These are phyloP conservation scores for Posidonia oceanica DNA, from an alignment of 116 monocot species.

Conservation along the genomic window DNA sequence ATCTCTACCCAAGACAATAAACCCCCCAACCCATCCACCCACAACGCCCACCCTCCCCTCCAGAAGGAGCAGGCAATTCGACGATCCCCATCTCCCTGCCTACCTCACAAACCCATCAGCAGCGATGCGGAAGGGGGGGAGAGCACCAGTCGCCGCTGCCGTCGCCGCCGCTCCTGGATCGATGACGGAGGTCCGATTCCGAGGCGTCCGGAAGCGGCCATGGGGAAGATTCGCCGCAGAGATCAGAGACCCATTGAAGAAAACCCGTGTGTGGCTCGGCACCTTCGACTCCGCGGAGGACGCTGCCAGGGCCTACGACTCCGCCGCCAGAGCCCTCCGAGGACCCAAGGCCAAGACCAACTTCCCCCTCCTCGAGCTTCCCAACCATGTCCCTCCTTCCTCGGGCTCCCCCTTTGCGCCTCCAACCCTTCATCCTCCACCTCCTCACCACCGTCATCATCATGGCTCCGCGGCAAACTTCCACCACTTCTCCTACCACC, in stretches of 20 bases:
- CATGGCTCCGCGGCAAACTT: not conserved
- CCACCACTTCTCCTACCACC: conserved; percentile 1
- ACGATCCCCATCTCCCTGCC: not conserved
- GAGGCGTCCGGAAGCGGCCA: conserved; percentile 51
- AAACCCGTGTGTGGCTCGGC: conserved; percentile 59
- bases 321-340: conserved; percentile 39
- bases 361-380: conserved; percentile 27
- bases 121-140: no score
- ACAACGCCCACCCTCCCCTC: no score
- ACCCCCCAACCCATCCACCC: no score
- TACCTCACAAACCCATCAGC: no score
- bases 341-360: conserved; percentile 59
- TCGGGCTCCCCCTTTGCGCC: not conserved
- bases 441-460: conserved; percentile 1
- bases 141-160: no score
- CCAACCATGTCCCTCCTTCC: conserved; percentile 5
- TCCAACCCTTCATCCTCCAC: not conserved
- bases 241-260: conserved; percentile 59
- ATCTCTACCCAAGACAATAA: no score
- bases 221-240: conserved; percentile 69
- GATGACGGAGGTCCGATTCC: conserved; percentile 35
- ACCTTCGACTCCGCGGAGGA: conserved; percentile 68
- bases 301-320: conserved; percentile 58
- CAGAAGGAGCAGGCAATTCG: no score
- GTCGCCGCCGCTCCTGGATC: not conserved